Evolutionary conservation across 2,329 filamentous ascomycete genomes (phyloP).

Genomic region (Sporothrix curviconia): DNA sequence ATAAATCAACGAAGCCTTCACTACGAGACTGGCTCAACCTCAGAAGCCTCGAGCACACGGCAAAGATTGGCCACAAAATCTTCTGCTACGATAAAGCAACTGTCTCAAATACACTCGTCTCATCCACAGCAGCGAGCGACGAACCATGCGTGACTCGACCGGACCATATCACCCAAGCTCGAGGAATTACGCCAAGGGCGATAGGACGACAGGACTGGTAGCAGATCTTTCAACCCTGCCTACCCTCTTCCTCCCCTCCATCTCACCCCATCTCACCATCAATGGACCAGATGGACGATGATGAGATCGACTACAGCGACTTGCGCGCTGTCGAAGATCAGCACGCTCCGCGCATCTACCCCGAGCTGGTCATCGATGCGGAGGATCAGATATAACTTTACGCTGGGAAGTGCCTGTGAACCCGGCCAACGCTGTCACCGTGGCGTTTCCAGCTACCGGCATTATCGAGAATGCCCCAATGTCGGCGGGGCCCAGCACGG

Average conservation of each 20-base stretch:
- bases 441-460: constrained; percentile 48
- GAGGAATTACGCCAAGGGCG: background rate
- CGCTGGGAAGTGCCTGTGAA: constrained; percentile 53
- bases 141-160: background rate
- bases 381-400: constrained; percentile 43
- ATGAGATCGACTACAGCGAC: constrained; percentile 37
- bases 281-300: background rate
- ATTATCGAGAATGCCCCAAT: constrained; percentile 23
- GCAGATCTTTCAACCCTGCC: too few species aligned
- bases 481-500: constrained; percentile 13
- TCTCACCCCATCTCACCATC: background rate
- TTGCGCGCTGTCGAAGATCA: constrained; percentile 53
- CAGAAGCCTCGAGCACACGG: too few species aligned
- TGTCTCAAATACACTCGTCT: too few species aligned
- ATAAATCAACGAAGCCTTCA: too few species aligned
- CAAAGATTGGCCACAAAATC: too few species aligned
- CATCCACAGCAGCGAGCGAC: too few species aligned
- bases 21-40: too few species aligned
- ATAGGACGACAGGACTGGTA: background rate
- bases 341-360: constrained; percentile 59
- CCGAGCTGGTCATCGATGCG: constrained; percentile 49
- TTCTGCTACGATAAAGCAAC: too few species aligned
- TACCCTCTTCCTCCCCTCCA: background rate
- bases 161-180: background rate
- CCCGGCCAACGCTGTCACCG: constrained; percentile 47